Evolutionary conservation across 108 stramenopile species (phyloP).

Genomic region (Ochromonas danica): DNA sequence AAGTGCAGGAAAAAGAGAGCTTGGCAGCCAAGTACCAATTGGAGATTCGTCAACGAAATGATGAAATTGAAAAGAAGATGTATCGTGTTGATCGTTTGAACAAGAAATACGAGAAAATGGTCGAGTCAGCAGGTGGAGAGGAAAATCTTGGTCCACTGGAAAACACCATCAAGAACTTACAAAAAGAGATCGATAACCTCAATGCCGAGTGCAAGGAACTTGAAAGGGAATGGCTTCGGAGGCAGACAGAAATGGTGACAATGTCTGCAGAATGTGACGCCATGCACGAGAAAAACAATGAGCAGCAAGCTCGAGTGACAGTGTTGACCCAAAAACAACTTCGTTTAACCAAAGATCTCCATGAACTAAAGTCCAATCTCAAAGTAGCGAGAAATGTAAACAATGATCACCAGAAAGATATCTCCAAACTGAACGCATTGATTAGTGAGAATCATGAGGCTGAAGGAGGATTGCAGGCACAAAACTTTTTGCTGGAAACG

Average conservation of each 20-base stretch:
- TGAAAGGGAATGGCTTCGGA: conserved; percentile 65
- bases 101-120: conserved; percentile 71
- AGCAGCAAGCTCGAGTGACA: conserved; percentile 56
- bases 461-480: conserved; percentile 53
- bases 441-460: conserved; percentile 64
- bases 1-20: conserved; percentile 56
- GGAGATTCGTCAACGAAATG: conserved; percentile 73
- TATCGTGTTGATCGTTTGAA: conserved; percentile 68
- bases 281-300: conserved; percentile 58
- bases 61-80: conserved; percentile 80
- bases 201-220: conserved; percentile 44
- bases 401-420: conserved; percentile 67
- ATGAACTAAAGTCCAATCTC: conserved; percentile 55
- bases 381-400: conserved; percentile 57
- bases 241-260: conserved; percentile 67
- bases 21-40: conserved; percentile 66
- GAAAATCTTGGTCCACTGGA: conserved; percentile 74
- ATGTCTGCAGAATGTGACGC: conserved; percentile 57
- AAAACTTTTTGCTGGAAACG: conserved; percentile 54
- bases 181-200: conserved; percentile 62
- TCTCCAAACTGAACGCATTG: conserved; percentile 67
- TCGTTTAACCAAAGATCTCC: conserved; percentile 58
- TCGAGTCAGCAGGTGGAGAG: conserved; percentile 60
- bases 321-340: conserved; percentile 65
- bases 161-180: conserved; percentile 66